A percentile compares a stretch with the other conserved stretches of the same genome.
Conservation (phyloP, 768 basidiomycete species). For the Candolleomyces aberdarensis region DNA sequence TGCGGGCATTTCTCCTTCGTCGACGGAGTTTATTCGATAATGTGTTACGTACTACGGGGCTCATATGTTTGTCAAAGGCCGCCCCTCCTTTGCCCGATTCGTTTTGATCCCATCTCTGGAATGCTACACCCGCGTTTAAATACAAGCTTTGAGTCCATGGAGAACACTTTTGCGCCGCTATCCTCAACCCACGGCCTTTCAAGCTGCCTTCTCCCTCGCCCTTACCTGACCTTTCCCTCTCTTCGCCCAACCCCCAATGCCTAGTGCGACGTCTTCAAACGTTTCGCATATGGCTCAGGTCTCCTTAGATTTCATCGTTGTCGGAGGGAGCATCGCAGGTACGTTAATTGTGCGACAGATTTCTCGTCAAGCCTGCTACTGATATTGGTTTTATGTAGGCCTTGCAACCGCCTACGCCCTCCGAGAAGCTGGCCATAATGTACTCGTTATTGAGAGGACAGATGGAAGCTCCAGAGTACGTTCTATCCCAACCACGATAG, state of each 20-base stretch:
- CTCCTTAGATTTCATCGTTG: constrained; percentile 35
- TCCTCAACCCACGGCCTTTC: too few relatives aligned
- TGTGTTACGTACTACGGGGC: too few relatives aligned
- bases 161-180: too few relatives aligned
- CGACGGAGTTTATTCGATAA: too few relatives aligned
- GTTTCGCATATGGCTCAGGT: constrained; percentile 20
- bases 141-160: too few relatives aligned
- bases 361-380: not conserved
- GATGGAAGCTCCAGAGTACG: constrained; percentile 41
- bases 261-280: not conserved
- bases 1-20: too few relatives aligned
- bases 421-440: constrained; percentile 54
- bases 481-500: constrained; percentile 2
- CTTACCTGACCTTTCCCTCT: not conserved
- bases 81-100: too few relatives aligned
- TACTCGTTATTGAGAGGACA: constrained; percentile 52
- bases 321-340: constrained; percentile 47
- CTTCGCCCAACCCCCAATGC: not conserved
- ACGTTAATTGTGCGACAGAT: constrained; percentile 5
- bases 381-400: constrained; percentile 27
- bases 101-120: too few relatives aligned
- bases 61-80: too few relatives aligned
- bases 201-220: too few relatives aligned
- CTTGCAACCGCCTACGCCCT: constrained; percentile 55
- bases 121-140: too few relatives aligned